Evolutionary conservation across 73 alveolate genomes (phyloP), one percentile per base, ranked within the genome.

Genomic region (Loxodes magnus): DNA sequence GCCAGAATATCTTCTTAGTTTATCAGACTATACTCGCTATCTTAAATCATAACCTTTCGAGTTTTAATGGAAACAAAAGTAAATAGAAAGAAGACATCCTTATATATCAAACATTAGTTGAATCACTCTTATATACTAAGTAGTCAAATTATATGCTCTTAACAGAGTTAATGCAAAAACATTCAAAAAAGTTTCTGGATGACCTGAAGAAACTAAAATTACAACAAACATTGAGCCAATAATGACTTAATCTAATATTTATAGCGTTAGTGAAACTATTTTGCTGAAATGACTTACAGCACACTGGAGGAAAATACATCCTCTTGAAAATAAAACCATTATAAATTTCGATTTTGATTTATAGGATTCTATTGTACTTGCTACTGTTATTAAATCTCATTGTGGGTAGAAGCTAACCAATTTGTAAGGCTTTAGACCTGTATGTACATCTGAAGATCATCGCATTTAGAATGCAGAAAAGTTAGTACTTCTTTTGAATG

Each of bases 31-130:
- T 46, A 65, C 79, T 58, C 57, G 64, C 17, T 69, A 55, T 56
- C 27, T 69, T 4, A 69, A 69, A 25, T 46, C 78, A 25, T 27
- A 46, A 0, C 77, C 83, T 10, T 19, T 25, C 16, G 77, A 59
- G 5, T 70, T 58, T 3, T 69, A 64, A 20, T 43, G 49, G 19
- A 38, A 36, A 14, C 60, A 56, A 7, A 34, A 52, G 38, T 33
- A 59, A 34, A 63, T 46, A 26, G 30, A 16, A 28, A 41, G 48
- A 14, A 34, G 83, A 16, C 85, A 75, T 82, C 87, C 96, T 25
- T 92, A 92, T 73, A 62, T 81, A 19, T 89, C 94, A 34, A 76
- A 77, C 68, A 96, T 85, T 43, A 66, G 94, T 28, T 92, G 99
- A 97, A 64, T 88, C 44, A 74, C 94, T 33, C 64, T 92, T 33